These are phyloP conservation scores for Phytophthora europaea DNA, from an alignment of 352 stramenopile species.

Conservation along the genomic window DNA sequence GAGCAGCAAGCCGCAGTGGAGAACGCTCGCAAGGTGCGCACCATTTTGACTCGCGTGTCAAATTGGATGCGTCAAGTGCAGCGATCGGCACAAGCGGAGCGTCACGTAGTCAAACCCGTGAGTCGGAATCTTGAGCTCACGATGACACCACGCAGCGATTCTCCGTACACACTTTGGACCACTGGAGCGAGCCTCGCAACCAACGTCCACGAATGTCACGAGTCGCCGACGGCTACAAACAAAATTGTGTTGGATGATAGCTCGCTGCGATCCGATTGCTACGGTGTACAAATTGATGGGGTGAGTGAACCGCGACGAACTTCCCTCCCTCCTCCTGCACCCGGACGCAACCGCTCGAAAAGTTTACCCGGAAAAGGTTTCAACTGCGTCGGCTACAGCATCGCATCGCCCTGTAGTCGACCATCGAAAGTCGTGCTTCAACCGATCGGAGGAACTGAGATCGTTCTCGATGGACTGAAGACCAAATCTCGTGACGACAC, in stretches of 20 bases:
- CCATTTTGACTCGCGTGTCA: slow-evolving; percentile 29
- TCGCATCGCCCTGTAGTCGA: slow-evolving; percentile 13
- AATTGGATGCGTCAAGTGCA: slow-evolving; percentile 38
- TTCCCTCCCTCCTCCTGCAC: slow-evolving; percentile 24
- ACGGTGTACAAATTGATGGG: slow-evolving; percentile 6
- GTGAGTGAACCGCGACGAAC: background rate
- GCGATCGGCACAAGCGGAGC: slow-evolving; percentile 17
- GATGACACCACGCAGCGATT: slow-evolving; percentile 18
- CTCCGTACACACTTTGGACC: slow-evolving; percentile 28
- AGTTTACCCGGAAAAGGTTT: slow-evolving; percentile 26
- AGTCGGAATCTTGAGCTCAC: slow-evolving; percentile 19
- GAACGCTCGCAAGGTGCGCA: slow-evolving; percentile 37
- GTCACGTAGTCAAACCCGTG: slow-evolving; percentile 2
- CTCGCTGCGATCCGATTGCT: slow-evolving; percentile 1
- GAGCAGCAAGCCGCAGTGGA: slow-evolving; percentile 36
- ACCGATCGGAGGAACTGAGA: slow-evolving; percentile 5
- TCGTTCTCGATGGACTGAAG: slow-evolving; percentile 18
- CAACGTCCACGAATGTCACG: slow-evolving; percentile 14
- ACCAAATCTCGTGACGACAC: slow-evolving; percentile 9
- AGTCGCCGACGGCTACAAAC: slow-evolving; percentile 6
- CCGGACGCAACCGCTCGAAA: slow-evolving; percentile 26
- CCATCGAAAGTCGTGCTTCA: slow-evolving; percentile 5
- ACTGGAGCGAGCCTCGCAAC: slow-evolving; percentile 14
- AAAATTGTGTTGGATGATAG: slow-evolving; percentile 6
- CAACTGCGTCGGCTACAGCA: slow-evolving; percentile 18